Evolutionary conservation across 2,329 filamentous ascomycete species (phyloP), one percentile per base, ranked within the genome.

Genomic region (Clarireedia monteithiana): DNA sequence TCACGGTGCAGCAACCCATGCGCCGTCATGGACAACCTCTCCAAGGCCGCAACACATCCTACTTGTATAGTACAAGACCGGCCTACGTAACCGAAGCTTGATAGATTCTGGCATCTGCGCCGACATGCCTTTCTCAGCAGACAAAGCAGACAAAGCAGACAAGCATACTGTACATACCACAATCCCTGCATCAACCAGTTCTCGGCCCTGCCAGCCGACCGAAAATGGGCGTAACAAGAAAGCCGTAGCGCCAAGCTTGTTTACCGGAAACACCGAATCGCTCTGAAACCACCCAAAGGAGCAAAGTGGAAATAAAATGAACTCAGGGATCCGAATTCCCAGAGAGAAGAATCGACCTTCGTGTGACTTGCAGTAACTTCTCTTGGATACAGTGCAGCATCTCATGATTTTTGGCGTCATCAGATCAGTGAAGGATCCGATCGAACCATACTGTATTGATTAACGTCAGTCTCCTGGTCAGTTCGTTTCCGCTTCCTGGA

Each of bases 281-380:
- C 44, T 55, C 50, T 38, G 44, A 55, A 55, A 42, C 46, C 52
- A n/a, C 26, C 34, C 14, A 39, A 47, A 53, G 50, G 27, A 36
- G 40, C 36, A 40, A 42, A 40, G 44, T 54, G 42, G 45, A 42
- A 54, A 39, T 24, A 23, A 27, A 30, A 34, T 49, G 23, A 23
- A n/a, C 17, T 39, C 23, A 15, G 12, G 12, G n/a, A 12, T 48
- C 9, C n/a, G 30, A 36, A 38, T 50, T 7, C 5, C n/a, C 40
- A 30, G 26, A 38, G 17, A 47, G 50, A 53, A 14, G 42, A 47
- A 45, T 15, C 2, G 14, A n/a, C 9, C 50, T 40, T 42, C 39
- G 20, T 2, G 20, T 20, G 20, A 20, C 20, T 3, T 20, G 20
- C 20, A 20, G 20, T 20, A 20, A 20, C 20, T 20, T 20, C 9